Base-by-base conservation (phyloP, 225 moss, liverwort and hornwort genomes). In the Asterella californica region DNA sequence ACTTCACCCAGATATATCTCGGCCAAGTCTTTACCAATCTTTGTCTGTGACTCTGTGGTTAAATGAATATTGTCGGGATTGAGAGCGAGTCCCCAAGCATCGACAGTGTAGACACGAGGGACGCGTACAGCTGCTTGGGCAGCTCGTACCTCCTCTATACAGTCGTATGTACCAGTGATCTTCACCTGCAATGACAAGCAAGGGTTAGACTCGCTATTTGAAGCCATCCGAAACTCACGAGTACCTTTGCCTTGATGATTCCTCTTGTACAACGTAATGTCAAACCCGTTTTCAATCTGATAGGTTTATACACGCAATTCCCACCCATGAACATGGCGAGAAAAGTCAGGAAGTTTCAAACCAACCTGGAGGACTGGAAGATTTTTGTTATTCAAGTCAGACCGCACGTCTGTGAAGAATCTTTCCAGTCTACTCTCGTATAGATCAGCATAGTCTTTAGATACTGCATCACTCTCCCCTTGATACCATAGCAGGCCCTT, bases 401-500 rank as follows among this genome's bases (percentile, higher is more conserved):
- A 75, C 30, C 90, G 91, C 29, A 91, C 87, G 62, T 88, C 81
- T 27, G 80, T 77, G 63, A 93, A 84, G 75, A 93, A 90, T 19
- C 45, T 78, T 73, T 84, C 78, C 50, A 91, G 67, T 57, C 86
- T 88, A 49, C 79, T 64, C 68, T 84, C 80, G 49, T 90, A 93
- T 0, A 79, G 37, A n/a, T 78, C 85, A 27, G 86, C 89, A 29
- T 74, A 66, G 33, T 87, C 77, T 59, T 84, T 74, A 32, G 82
- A 80, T 33, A 27, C 27, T 64, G 75, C 62, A 61, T 93, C 93
- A 62, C 88, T 91, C 82, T 93, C 93, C 32, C 93, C 93, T 84
- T 93, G 93, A 66, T 93, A 93, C 91, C 93, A 93, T 60, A 93
- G 71, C 34, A 93, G 34, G n/a, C 89, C 91, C 70, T 76, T 84